Base-by-base conservation (phyloP, 2,329 filamentous ascomycete species). In the Colletotrichum graminicola region DNA sequence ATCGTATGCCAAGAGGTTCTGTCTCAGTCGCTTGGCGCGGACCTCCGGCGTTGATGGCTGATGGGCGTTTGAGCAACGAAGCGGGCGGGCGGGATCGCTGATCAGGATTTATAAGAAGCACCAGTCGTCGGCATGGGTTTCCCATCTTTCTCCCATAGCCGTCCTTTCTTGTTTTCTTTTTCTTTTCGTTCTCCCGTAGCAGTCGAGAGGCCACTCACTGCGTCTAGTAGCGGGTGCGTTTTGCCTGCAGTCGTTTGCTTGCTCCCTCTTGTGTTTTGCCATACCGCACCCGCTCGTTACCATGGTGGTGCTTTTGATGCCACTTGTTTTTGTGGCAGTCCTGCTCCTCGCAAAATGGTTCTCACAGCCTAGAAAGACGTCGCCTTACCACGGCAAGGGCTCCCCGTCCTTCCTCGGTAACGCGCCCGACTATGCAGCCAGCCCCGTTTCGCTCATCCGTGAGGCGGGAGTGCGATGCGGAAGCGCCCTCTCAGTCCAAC, bases 341-440 rank as follows among this genome's bases (percentile, higher is more conserved):
- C 39, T 72, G 23, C 65, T 72, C 5, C 55, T 69, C 4, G 47
- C 57, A 36, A 63, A 36, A 41, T 69, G 59, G 54, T 60, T 43
- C 29, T 55, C n/a, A 23, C 56, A 41, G 8, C 36, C 49, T 41
- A 10, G 26, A 18, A 75, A 73, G 26, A 73, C 74, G 2, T 72
- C 74, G 39, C 32, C 45, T 18, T 75, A 71, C 59, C 57, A 75
- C 10, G 72, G 74, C 32, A 67, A 73, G 14, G 63, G 71, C 41
- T 74, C 73, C 29, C 72, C 74, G 16, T 68, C 62, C 2, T 75
- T 76, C 41, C 62, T 69, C 6, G 49, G 39, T n/a, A 51, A 66
- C 34, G 57, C 66, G 18, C 26, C 55, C 51, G 56, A 67, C 7
- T 52, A 51, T 55, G 70, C 66, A 23, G 23, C 32, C 23, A 64